Evolutionary conservation across 2,329 filamentous ascomycete species (phyloP), one percentile per base, ranked within the genome.

Genomic region (Cladosporium cucumerinum): DNA sequence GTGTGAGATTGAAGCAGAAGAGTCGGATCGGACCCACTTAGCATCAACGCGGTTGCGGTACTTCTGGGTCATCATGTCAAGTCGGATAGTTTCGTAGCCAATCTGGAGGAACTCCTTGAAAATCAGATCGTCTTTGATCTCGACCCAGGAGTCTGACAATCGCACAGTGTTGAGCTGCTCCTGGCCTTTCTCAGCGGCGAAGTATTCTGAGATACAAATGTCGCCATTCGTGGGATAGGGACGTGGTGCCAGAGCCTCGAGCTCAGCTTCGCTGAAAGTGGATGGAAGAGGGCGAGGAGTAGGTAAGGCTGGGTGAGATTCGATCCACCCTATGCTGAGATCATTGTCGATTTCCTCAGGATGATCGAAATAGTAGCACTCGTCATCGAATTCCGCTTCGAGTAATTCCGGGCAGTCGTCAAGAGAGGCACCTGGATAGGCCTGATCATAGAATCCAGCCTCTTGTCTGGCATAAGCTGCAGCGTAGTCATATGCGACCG

Each of bases 121-220:
- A 18, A 82, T 79, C 1, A 82, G 78, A 64, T 84, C 82, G 61
- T 80, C 73, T 69, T 80, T 80, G 59, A 84, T 76, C n/a, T 76
- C 74, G 2, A 79, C 70, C 83, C 83, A 85, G 25, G 79, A 75
- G 43, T 81, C 78, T 0, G 81, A 84, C 66, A 84, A 78, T 63
- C 80, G 75, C 18, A 85, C 78, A 66, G 81, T 79, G 39, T 80
- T 69, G 63, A 79, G 75, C 18, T 79, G 78, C 65, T 83, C 78
- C 21, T 81, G 76, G 1, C 76, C 74, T 64, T 78, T 79, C 14
- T 78, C 75, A 3, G 74, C 67, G 5, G 75, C 78, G 67, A 83
- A 81, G 66, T 85, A 84, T 60, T 81, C 78, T 1, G 83, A 85
- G 3, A 83, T 78, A 43, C 80, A 82, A 57, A 79, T 78, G 16